Conservation (phyloP, 306 rosid genomes). For the Dicorynia guianensis region DNA sequence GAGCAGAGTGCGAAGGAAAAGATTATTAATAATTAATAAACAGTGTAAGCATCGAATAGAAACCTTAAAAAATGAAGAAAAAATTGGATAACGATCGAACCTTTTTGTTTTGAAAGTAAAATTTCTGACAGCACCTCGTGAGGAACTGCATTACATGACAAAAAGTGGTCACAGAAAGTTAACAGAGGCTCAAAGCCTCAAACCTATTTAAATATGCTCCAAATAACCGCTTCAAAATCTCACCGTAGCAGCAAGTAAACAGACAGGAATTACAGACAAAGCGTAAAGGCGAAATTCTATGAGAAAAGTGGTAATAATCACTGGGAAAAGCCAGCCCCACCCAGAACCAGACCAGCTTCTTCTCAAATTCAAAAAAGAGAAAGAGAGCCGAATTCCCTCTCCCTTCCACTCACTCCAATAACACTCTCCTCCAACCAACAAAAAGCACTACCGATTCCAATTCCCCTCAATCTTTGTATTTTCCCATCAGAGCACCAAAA, state of each 20-base stretch:
- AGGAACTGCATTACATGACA: conserved; percentile 92
- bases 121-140: conserved; percentile 97
- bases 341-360: conserved; percentile 38
- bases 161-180: conserved; percentile 76
- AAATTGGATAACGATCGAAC: conserved; percentile 50
- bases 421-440: conserved; percentile 38
- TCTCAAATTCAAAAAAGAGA: conserved; percentile 66
- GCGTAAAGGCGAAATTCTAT: conserved; percentile 45
- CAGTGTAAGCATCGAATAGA: conserved; percentile 43
- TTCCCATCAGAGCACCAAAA: background rate
- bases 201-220: conserved; percentile 21
- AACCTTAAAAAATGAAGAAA: conserved; percentile 26
- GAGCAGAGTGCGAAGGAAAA: conserved; percentile 54
- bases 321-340: background rate
- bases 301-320: conserved; percentile 48
- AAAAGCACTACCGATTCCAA: conserved; percentile 28
- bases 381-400: conserved; percentile 52
- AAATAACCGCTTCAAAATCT: conserved; percentile 40
- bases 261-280: conserved; percentile 64
- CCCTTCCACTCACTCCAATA: conserved; percentile 38
- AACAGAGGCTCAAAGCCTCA: conserved; percentile 52
- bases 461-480: background rate
- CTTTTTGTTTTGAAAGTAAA: conserved; percentile 47
- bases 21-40: conserved; percentile 46
- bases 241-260: conserved; percentile 28